Conservation (phyloP, 2,329 filamentous ascomycete species). For the Alternaria sp. region DNA sequence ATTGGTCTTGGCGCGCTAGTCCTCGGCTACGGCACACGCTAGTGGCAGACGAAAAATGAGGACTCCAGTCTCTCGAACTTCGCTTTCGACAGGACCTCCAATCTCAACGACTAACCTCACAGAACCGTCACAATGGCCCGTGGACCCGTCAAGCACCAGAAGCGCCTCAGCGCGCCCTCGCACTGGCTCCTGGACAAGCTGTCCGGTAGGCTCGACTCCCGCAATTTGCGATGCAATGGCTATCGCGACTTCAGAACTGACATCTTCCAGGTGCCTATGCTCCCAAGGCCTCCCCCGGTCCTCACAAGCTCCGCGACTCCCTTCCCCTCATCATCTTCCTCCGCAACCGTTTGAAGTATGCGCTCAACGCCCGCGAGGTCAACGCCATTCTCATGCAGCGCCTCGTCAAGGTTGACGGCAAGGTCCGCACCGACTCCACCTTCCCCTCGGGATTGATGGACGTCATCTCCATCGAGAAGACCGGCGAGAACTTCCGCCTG, state of each 20-base stretch:
- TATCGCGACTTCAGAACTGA: constrained; percentile 21
- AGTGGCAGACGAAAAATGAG: constrained; percentile 11
- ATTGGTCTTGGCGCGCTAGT: neutral
- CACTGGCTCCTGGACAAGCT: constrained; percentile 99
- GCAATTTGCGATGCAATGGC: constrained; percentile 52
- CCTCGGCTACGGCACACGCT: constrained; percentile 19
- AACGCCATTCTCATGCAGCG: constrained; percentile 99
- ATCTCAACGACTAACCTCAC: constrained; percentile 44
- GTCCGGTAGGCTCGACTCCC: constrained; percentile 67
- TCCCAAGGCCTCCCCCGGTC: constrained; percentile 76
- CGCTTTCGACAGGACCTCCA: constrained; percentile 33
- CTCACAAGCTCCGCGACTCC: constrained; percentile 99
- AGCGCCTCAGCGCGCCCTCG: constrained; percentile 98
- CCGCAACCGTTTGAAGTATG: constrained; percentile 91
- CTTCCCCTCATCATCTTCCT: constrained; percentile 95
- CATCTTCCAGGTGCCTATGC: constrained; percentile 58
- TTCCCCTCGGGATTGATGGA: constrained; percentile 99
- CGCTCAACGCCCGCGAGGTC: constrained; percentile 97
- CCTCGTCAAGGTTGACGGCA: constrained; percentile 99
- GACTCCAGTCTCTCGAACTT: constrained; percentile 13
- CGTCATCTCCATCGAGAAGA: constrained; percentile 99
- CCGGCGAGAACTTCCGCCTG: constrained; percentile 99
- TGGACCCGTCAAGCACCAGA: constrained; percentile 97
- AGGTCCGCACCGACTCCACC: constrained; percentile 98
- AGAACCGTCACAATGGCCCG: constrained; percentile 66